Conservation (phyloP, 805 yeast genomes). For the Yarrowia alimentaria region DNA sequence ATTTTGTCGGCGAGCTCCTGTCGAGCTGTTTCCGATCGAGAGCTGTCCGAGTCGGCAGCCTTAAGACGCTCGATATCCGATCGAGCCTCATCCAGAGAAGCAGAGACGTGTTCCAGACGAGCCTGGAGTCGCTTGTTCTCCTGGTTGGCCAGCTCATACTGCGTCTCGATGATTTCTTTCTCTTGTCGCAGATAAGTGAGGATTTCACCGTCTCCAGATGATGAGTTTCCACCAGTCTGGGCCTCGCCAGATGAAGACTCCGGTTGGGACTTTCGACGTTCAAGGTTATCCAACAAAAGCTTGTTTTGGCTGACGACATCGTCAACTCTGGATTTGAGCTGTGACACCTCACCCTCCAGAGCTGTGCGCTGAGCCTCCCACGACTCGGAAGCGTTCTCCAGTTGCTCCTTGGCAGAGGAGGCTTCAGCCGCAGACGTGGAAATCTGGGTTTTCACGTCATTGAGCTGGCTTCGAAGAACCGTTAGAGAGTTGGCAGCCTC, state of each 20-base stretch:
- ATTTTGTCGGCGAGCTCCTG: conserved; percentile 51
- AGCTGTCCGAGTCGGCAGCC: conserved; percentile 30
- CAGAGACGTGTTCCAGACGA: conserved; percentile 47
- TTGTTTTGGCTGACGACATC: conserved; percentile 68
- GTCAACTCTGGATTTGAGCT: conserved; percentile 47
- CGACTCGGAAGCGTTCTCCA: conserved; percentile 39
- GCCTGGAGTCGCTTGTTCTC: conserved; percentile 57
- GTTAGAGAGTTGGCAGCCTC: conserved; percentile 47
- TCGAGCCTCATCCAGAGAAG: conserved; percentile 54
- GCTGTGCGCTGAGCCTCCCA: conserved; percentile 48
- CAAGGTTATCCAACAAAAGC: conserved; percentile 67
- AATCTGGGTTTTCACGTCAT: conserved; percentile 37
- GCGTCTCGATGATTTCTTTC: conserved; percentile 66
- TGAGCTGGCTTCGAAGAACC: conserved; percentile 43
- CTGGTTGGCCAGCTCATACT: conserved; percentile 50
- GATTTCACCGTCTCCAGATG: conserved; percentile 45
- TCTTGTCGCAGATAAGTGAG: conserved; percentile 67
- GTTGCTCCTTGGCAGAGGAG: conserved; percentile 32
- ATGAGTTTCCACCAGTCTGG: no score
- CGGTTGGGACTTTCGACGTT: conserved; percentile 39
- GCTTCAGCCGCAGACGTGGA: conserved; percentile 32
- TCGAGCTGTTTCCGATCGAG: conserved; percentile 42
- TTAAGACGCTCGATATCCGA: conserved; percentile 47
- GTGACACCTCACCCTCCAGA: conserved; percentile 50
- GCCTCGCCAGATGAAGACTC: no score